Percentiles rank a stretch among this genome's conserved stretches.
Evolutionary conservation across 169 alveolate species (phyloP).

Genomic region (Plasmodium ovale): DNA sequence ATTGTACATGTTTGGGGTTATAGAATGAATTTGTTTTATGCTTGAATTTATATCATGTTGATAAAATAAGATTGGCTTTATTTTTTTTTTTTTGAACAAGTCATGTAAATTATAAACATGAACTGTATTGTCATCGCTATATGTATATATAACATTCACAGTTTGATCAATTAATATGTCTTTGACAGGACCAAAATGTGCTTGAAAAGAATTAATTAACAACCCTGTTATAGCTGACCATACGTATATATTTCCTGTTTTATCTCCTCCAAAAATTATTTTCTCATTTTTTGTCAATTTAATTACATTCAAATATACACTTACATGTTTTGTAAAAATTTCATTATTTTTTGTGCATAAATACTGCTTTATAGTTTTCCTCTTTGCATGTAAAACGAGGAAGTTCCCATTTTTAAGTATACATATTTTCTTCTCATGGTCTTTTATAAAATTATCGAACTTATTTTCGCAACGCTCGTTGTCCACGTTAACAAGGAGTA

Average conservation of each 20-base stretch:
- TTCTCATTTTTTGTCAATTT: slow-evolving; percentile 53
- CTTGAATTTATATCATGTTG: slow-evolving; percentile 67
- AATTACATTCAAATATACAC: slow-evolving; percentile 58
- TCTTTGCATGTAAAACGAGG: slow-evolving; percentile 36
- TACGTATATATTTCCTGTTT: slow-evolving; percentile 53
- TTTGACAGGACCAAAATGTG: slow-evolving; percentile 61
- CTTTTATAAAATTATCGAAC: slow-evolving; percentile 47
- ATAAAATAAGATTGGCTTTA: slow-evolving; percentile 34
- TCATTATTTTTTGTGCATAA: slow-evolving; percentile 28
- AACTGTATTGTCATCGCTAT: slow-evolving; percentile 63
- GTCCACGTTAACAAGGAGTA: slow-evolving; percentile 49
- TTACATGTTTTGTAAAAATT: slow-evolving; percentile 38
- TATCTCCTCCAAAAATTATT: slow-evolving; percentile 71
- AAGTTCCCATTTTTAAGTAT: slow-evolving; percentile 67
- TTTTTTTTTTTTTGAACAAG: slow-evolving; percentile 54
- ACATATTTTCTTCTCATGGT: slow-evolving; percentile 49
- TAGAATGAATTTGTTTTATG: slow-evolving; percentile 52
- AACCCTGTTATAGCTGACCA: slow-evolving; percentile 68
- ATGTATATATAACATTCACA: slow-evolving; percentile 60
- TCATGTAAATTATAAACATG: slow-evolving; percentile 72
- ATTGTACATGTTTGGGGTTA: slow-evolving; percentile 60
- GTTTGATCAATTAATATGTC: slow-evolving; percentile 65
- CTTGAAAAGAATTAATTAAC: slow-evolving; percentile 69
- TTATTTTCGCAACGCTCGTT: slow-evolving; percentile 71
- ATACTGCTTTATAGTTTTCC: slow-evolving; percentile 47